Base-by-base conservation (phyloP, 805 yeast species). In the Cyberlindnera meyerae region DNA sequence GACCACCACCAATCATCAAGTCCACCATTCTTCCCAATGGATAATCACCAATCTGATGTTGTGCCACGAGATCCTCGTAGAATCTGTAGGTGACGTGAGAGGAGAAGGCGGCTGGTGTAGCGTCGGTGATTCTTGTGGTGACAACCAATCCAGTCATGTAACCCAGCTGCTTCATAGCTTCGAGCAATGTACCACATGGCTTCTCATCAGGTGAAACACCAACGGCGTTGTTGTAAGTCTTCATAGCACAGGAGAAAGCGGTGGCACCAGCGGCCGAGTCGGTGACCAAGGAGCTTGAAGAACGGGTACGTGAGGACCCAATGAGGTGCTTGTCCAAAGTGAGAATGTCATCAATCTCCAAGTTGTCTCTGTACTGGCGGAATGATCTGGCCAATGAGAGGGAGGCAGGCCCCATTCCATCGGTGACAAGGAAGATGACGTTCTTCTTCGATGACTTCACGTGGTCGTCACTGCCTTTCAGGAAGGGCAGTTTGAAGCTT, bases 231-330 rank as follows among this genome's bases (percentile, higher is more conserved):
- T 89, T 89, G 62, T 85, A 87, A 5, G 88, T 66, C 64, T 89
- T 89, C 50, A 77, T 54, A 6, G 79, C 90, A 60, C 96, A 86
- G 0, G 95, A 70, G 53, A 88, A 89, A 1, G 95, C 96, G 11
- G 96, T 87, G 12, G 96, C 97, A 12, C 96, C 97, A 2, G 97
- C 97, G 9, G 97, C 97, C 20, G 95, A 84, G 58, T 89, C 97
- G 0, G 97, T 89, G 42, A 89, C 75, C 50, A 84, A 66, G 2
- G 95, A 82, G 45, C 70, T 66, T 18, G 77, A 75, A 13, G 95
- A 83, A 43, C 88, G 70, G 0, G 97, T 89, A 48, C 97, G 72
- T 8, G 94, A 82, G 17, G 83, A 71, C 18, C 97, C 97, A 35
- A 88, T 72, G 31, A 87, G 62, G 55, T 79, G 75, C 41, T 72